Base-by-base conservation (phyloP, 2,329 filamentous ascomycete genomes). In the Fusarium begoniae region DNA sequence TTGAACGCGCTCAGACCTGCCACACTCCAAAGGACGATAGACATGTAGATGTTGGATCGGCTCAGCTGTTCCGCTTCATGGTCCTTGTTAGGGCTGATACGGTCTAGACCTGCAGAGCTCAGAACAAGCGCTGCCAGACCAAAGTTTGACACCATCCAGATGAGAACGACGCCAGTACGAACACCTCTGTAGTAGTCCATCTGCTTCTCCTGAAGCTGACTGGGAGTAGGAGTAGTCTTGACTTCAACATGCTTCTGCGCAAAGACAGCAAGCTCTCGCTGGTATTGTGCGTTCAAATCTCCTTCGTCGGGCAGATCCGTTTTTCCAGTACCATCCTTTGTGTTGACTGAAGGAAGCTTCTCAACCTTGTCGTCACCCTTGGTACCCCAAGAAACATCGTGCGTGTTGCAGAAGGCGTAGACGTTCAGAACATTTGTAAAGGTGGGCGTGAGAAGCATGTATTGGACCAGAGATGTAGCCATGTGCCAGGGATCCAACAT, bases 401-500 rank as follows among this genome's bases (percentile, higher is more conserved):
- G 96, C 0, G 96, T 97, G 85, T 99, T 99, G 87, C 96, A 98
- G 84, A 99, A 99, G 70, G 96, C 96, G 84, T 98, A 99, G 65
- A 99, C 96, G 86, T 98, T 99, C 79, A 99, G 91, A 67, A 98
- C 95, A 84, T 98, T 99, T 86, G 97, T 97, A 85, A 98, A 99
- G 2, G 95, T 98, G 1, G 96, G 96, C 2, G 95, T 98, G 66
- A 99, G 89, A 47, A 98, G 90, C 77, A 98, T 91, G 82, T 99
- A 99, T 89, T 98, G 96, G 55, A 95, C 83, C 83, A 98, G 94
- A 66, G 93, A 92, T n/a, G 96, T 98, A 82, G 98, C 89, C 95
- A 99, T 98, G 85, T 99, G 96, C 96, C 96, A 99, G 8, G 96
- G 96, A 82, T 99, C 96, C 83, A 98, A 91, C 91, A 98, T 98